Evolutionary conservation across 352 stramenopile species (phyloP), one percentile per base, ranked within the genome.

Genomic region (Phytopythium mirpurense): DNA sequence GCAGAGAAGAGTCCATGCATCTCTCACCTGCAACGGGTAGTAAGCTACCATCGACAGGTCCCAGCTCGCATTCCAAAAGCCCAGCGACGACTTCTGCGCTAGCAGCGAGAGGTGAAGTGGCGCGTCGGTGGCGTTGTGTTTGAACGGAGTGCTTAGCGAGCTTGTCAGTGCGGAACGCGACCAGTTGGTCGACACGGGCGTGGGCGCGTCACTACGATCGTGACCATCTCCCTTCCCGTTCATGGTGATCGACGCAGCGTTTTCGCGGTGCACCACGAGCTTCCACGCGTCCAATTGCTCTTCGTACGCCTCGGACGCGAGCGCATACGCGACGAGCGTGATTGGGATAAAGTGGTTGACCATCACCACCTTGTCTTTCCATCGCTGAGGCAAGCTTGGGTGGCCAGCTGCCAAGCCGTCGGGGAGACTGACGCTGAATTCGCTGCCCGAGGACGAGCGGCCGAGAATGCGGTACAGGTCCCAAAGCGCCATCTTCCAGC

Each of bases 241-340:
- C 3, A 65, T 56, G 1, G 67, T 60, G 8, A 68, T 24, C 9
- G 59, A 44, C 4, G 60, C 60, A 15, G 61, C 61, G 14, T 51
- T 55, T 62, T 86, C 70, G 47, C 56, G 62, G 34, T 90, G 78
- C 19, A 92, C 60, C 12, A 57, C 51, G 15, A 86, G 41, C 29
- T 86, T 90, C 78, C 80, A 88, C 18, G 66, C 70, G 23, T 74
- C 65, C 21, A 92, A 37, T 27, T 90, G 72, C 26, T 90, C 71
- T 51, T 90, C 78, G 35, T 96, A 93, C 43, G 97, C 85, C 52
- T 86, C 75, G 9, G 94, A 98, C 7, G 88, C 86, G 42, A 99
- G 76, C 19, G 95, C 95, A 60, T 98, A 98, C 19, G 96, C 94
- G 59, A 98, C 96, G 11, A 88, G 95, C 23, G 95, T 98, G 43